Base-by-base conservation (phyloP, 768 basidiomycete species). In the Tephrocybe sp. region DNA sequence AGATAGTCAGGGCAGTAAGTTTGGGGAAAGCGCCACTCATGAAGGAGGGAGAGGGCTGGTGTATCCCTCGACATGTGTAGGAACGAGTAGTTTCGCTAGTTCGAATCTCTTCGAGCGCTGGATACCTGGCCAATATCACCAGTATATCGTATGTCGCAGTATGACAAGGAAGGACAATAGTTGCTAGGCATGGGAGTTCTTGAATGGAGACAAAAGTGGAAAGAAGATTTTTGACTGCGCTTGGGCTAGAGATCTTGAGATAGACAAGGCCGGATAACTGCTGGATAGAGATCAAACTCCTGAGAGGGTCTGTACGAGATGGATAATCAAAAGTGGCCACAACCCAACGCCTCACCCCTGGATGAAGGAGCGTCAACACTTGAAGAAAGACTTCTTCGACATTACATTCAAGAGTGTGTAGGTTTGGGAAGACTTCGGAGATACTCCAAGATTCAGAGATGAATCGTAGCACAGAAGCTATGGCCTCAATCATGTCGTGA, bases 391-490 rank as follows among this genome's bases (percentile, higher is more conserved):
- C 4, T 3, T n/a, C 4, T 1, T n/a, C 21, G 2, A 24, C 37
- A 4, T 18, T 13, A 18, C 37, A 40, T n/a, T 4, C 3, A 11
- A 40, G 22, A 2, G n/a, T 31, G 5, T 35, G 21, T 40, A 37
- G 24, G 40, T 48, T 48, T 13, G 28, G 46, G 22, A 32, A 47
- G 13, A 40, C 22, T n/a, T 48, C 37, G 15, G 15, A 13, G n/a
- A 35, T 28, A 13, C 19, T 7, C 16, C 21, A 30, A 7, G 15
- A 19, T 18, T 39, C 4, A 4, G 30, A 16, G 13, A 32, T 40
- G 9, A 31, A 36, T 2, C 13, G 11, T 2, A 47, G 5, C 7
- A 19, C 27, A 16, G 27, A 47, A 4, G 36, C 28, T 38, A 22
- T n/a, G 12, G 5, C 13, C 26, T 36, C 7, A 19, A 5, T 11